Conservation (phyloP, 140 eudicot species). For the Senecio squalidus region DNA sequence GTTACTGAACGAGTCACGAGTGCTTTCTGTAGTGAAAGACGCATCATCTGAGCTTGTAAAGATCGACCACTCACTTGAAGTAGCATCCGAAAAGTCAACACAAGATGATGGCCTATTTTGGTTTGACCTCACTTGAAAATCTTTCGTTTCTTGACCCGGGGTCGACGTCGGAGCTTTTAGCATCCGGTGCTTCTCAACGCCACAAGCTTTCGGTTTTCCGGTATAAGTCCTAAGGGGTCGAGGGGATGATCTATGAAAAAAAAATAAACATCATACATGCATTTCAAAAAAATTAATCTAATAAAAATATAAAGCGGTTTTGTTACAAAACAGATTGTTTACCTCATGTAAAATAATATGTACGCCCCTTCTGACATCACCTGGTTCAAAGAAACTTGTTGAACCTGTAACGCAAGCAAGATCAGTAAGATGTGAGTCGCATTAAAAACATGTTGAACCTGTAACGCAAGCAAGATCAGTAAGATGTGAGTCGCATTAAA, state of each 20-base stretch:
- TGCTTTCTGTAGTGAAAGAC: conserved; percentile 84
- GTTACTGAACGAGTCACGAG: conserved; percentile 78
- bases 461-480: conserved; percentile 12
- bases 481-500: background rate
- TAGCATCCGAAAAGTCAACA: conserved; percentile 54
- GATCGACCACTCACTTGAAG: conserved; percentile 79
- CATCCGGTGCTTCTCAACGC: conserved; percentile 30
- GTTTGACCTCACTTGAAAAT: conserved; percentile 15
- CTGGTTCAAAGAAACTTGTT: conserved; percentile 50
- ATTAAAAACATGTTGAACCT: conserved; percentile 39
- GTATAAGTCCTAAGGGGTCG: conserved; percentile 40
- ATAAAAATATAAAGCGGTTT: no score
- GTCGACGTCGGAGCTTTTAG: conserved; percentile 36
- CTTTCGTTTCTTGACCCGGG: conserved; percentile 18
- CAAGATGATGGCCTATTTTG: conserved; percentile 19
- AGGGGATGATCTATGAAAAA: conserved; percentile 53
- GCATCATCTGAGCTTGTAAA: conserved; percentile 92
- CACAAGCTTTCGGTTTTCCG: conserved; percentile 28
- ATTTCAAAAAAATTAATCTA: no score
- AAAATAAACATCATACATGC: no score
- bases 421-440: background rate
- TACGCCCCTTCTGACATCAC: conserved; percentile 96
- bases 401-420: conserved; percentile 44
- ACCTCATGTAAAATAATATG: conserved; percentile 85
- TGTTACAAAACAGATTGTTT: conserved; percentile 13